Evolutionary conservation across 768 basidiomycete genomes (phyloP).

Genomic region (Rhodotorula diobovata): DNA sequence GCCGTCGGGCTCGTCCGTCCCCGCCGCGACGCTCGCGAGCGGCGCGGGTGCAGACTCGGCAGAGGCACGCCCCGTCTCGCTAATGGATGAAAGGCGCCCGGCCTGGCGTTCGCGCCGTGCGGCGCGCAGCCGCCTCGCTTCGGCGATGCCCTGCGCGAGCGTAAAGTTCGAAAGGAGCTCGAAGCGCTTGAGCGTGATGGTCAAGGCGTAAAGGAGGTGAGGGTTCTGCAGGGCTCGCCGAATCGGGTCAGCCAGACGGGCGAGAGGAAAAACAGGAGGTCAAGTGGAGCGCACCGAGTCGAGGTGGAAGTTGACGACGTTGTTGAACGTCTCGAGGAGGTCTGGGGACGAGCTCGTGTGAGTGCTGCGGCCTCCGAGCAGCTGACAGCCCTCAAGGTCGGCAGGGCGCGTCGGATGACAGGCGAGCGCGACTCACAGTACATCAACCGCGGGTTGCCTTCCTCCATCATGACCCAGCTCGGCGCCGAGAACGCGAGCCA

Average conservation of each 20-base stretch:
- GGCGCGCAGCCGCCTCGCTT: slow-evolving; percentile 60
- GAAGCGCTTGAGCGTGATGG: slow-evolving; percentile 77
- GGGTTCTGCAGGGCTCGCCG: slow-evolving; percentile 60
- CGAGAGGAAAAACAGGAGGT: neutral
- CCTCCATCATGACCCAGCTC: slow-evolving; percentile 81
- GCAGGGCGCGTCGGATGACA: too few relatives aligned
- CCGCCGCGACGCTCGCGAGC: neutral
- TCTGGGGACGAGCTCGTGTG: slow-evolving; percentile 8
- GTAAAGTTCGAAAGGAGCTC: slow-evolving; percentile 91
- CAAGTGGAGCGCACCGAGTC: slow-evolving; percentile 41
- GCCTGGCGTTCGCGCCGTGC: slow-evolving; percentile 22
- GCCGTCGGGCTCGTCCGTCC: slow-evolving; percentile 52
- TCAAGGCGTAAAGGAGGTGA: slow-evolving; percentile 76
- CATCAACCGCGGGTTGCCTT: slow-evolving; percentile 85
- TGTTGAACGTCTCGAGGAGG: slow-evolving; percentile 80
- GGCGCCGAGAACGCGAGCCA: slow-evolving; percentile 89
- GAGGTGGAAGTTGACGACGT: slow-evolving; percentile 70
- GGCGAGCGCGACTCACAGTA: slow-evolving; percentile 56
- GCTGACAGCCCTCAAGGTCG: too few relatives aligned
- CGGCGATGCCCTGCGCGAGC: slow-evolving; percentile 72
- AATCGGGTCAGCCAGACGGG: neutral
- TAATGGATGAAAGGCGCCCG: neutral
- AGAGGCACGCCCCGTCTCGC: neutral
- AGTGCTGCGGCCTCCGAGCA: slow-evolving; percentile 56
- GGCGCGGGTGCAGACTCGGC: neutral